Conservation (phyloP, 2,329 filamentous ascomycete genomes). For the Fusarium sp. region DNA sequence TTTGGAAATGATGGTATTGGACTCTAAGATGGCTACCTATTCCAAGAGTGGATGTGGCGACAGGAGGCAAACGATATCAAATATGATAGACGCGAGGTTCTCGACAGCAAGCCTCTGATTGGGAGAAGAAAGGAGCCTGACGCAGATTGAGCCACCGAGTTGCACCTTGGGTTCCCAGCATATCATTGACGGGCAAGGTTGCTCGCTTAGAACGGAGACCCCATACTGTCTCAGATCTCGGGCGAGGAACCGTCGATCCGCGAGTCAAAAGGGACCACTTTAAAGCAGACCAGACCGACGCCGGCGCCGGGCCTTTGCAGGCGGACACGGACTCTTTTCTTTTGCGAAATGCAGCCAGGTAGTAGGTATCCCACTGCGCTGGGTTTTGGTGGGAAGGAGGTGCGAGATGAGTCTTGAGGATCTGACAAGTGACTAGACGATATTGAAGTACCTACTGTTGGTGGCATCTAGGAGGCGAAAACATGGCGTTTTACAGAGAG, state of each 20-base stretch:
- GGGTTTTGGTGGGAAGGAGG: constrained; percentile 7
- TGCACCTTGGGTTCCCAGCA: constrained; percentile 5
- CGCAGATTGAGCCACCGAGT: constrained; percentile 2
- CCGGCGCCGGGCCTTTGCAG: neutral
- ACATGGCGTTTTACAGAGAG: neutral
- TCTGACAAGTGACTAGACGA: constrained; percentile 26
- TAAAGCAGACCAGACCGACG: neutral
- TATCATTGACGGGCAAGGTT: constrained; percentile 19
- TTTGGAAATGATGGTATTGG: neutral
- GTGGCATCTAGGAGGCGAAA: constrained; percentile 3
- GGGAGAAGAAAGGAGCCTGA: neutral
- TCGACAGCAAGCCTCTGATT: neutral
- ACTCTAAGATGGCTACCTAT: constrained; percentile 2
- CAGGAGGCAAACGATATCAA: constrained; percentile 16
- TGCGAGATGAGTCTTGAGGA: constrained; percentile 22
- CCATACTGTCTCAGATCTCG: constrained; percentile 38
- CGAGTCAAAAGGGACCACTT: constrained; percentile 10
- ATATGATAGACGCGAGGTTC: constrained; percentile 16
- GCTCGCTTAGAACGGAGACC: neutral
- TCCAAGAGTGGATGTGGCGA: constrained; percentile 8
- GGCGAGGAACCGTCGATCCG: constrained; percentile 28
- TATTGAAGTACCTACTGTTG: neutral
- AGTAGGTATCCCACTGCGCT: constrained; percentile 18
- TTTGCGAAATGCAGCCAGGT: constrained; percentile 21
- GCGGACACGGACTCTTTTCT: constrained; percentile 9